A percentile compares a stretch with the other conserved stretches of the same genome.
Conservation (phyloP, 2,329 filamentous ascomycete species). For the Dactylellina drechsleri region DNA sequence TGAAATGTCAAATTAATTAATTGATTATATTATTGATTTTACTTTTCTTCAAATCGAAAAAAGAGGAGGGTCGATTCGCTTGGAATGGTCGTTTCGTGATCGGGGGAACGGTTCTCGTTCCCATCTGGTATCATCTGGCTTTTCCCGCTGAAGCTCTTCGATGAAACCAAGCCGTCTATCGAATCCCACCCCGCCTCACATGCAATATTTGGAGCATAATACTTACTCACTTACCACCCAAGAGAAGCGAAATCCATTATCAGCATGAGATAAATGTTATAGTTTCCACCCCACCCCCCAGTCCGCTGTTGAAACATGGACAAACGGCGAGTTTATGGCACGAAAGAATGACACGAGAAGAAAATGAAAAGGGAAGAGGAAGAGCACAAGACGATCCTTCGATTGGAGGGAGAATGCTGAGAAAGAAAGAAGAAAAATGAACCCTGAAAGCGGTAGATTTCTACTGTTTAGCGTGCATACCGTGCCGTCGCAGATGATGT, state of each 20-base stretch:
- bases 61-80: neutral
- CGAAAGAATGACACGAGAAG: conserved; percentile 6
- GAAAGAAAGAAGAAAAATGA: neutral
- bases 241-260: conserved; percentile 21
- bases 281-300: conserved; percentile 2
- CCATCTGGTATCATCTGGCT: neutral
- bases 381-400: conserved; percentile 38
- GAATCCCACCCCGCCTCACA: conserved; percentile 19
- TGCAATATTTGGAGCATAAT: conserved; percentile 45
- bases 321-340: conserved; percentile 37
- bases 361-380: neutral
- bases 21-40: conserved; percentile 1
- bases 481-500: conserved; percentile 1
- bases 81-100: neutral
- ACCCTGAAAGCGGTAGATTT: conserved; percentile 13
- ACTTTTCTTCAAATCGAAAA: conserved; percentile 2
- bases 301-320: conserved; percentile 31
- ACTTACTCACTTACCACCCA: neutral
- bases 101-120: neutral
- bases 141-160: neutral
- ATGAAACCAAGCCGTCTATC: conserved; percentile 32
- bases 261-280: neutral
- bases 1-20: neutral
- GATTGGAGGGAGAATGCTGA: conserved; percentile 2
- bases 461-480: neutral